Evolutionary conservation across 495 filamentous ascomycete species (phyloP), one percentile per base, ranked within the genome.

Genomic region (Penicillium flavigenum): DNA sequence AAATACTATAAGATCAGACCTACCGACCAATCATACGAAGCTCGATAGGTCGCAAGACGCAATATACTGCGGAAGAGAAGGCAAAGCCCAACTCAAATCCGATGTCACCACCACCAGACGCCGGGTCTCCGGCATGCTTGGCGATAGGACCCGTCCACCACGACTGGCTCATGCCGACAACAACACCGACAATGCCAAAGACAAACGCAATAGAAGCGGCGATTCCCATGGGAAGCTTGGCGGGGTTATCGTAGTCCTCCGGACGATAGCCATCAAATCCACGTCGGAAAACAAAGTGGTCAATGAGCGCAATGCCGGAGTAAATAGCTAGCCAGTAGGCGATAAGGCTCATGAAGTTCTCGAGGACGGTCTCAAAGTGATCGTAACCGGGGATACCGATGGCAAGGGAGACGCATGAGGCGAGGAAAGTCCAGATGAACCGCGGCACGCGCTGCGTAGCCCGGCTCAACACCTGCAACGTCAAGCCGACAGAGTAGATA

Each of bases 291-390:
- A 92, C 52, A 68, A 91, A 87, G 75, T 95, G 90, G 58, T 95
- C 90, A 8, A 80, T 73, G 27, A 92, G 66, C 4, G 84, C 73
- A 61, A 95, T 83, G 51, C 83, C 87, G 56, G 86, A 81, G 75
- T 93, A 95, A 62, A 94, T 91, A 38, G 89, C 84, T 5, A 92
- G 79, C 89, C 90, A 95, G 76, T 94, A 93, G 24, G 84, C 86
- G 57, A 90, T 90, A 58, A 90, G 69, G 62, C 89, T 74, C 83
- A 94, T 88, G 73, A 95, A 91, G 68, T 89, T 89, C 62, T 86
- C 81, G 32, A 94, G 79, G 46, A 90, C 84, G 26, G 65, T 66
- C 60, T 86, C 83, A 71, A 93, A 94, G 60, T 87, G 79, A 7
- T 75, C 76, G 75, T 92, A 92, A 0, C 88, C 90, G 0, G 89